Conservation (phyloP, 352 stramenopile genomes). For the Thraustochytrium striatum region DNA sequence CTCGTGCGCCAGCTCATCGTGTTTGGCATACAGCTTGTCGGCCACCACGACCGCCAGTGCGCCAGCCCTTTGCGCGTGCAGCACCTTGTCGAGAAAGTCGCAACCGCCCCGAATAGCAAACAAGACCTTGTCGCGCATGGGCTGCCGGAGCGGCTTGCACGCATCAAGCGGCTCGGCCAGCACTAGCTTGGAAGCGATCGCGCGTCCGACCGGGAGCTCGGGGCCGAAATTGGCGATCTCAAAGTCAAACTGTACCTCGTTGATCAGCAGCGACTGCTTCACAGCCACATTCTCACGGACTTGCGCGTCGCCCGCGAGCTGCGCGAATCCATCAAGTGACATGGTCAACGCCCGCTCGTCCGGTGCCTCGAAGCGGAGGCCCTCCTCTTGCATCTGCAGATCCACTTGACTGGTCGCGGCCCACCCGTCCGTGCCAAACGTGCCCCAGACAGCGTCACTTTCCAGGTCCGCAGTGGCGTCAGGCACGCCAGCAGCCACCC, state of each 20-base stretch:
- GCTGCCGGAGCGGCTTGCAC: slow-evolving; percentile 52
- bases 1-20: slow-evolving; percentile 51
- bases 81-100: slow-evolving; percentile 71
- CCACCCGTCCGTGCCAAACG: slow-evolving; percentile 8
- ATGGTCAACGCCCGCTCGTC: neutral
- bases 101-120: slow-evolving; percentile 66
- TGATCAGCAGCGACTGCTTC: slow-evolving; percentile 4
- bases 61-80: slow-evolving; percentile 65
- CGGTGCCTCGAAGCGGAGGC: neutral
- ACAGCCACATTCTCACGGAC: slow-evolving; percentile 1
- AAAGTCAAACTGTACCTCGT: slow-evolving; percentile 23
- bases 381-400: neutral
- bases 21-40: slow-evolving; percentile 56
- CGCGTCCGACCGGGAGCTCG: slow-evolving; percentile 8
- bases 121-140: slow-evolving; percentile 62
- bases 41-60: slow-evolving; percentile 66
- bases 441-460: slow-evolving; percentile 9
- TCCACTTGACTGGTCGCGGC: neutral
- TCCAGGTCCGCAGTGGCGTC: slow-evolving; percentile 10
- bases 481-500: neutral
- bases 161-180: slow-evolving; percentile 20
- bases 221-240: slow-evolving; percentile 38
- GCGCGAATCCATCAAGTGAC: slow-evolving; percentile 36
- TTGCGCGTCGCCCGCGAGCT: neutral
- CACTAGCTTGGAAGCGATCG: neutral